Conservation (phyloP, 345 rosid species). For the Dipteronia dyeriana region DNA sequence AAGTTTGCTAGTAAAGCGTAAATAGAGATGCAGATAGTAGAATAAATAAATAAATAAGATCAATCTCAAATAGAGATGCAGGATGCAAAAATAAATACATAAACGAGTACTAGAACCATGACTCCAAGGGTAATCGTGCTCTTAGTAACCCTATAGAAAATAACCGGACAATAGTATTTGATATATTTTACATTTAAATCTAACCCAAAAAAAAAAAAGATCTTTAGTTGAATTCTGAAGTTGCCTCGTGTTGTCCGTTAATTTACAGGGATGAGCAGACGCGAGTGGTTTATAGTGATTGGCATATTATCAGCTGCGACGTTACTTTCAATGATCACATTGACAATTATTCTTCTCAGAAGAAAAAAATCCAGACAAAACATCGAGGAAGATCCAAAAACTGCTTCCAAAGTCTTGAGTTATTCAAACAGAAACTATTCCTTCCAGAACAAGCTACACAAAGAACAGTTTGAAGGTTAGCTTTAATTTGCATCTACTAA, state of each 20-base stretch:
- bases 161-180: no score
- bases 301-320: conserved; percentile 36
- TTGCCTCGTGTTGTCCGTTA: conserved; percentile 17
- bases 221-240: background rate
- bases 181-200: background rate
- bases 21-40: no score
- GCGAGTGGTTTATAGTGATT: conserved; percentile 36
- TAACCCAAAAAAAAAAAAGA: no score
- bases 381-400: conserved; percentile 25
- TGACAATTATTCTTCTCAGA: conserved; percentile 29
- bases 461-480: conserved; percentile 52
- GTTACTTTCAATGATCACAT: conserved; percentile 23
- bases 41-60: no score
- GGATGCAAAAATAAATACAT: no score
- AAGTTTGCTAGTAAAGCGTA: no score
- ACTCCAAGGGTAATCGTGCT: no score
- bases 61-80: no score
- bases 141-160: no score
- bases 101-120: no score
- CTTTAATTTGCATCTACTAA: conserved; percentile 2
- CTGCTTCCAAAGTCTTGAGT: conserved; percentile 39
- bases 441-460: conserved; percentile 26
- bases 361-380: conserved; percentile 23
- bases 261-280: conserved; percentile 27
- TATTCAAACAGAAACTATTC: conserved; percentile 29